phyloP scores from a whole-genome alignment of 768 basidiomycete species.

The Favolaschia claudopus region DNA sequence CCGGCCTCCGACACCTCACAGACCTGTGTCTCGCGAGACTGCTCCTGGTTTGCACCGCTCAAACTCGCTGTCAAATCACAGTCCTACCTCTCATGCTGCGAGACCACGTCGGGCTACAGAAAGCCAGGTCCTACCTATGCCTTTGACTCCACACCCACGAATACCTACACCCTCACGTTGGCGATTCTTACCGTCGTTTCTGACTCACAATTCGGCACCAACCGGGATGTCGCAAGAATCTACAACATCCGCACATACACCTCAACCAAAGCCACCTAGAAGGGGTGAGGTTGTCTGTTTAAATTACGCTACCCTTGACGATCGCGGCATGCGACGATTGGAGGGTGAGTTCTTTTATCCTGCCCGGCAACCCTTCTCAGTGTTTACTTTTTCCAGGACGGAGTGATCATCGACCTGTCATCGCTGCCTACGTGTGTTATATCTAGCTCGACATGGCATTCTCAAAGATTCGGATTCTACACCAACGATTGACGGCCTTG shows the following conservation, averaged over 20 bases:
- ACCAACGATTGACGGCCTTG: not conserved
- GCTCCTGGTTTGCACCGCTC: conserved; percentile 1
- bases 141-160: conserved; percentile 23
- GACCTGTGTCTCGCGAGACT: conserved; percentile 7
- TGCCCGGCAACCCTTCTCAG: not conserved
- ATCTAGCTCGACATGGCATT: conserved; percentile 54
- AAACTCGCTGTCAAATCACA: conserved; percentile 9
- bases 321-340: conserved; percentile 75
- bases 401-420: conserved; percentile 88
- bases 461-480: not conserved
- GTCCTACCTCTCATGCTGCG: not conserved
- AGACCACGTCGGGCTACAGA: conserved; percentile 19
- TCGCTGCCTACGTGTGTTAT: conserved; percentile 78
- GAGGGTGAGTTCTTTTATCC: conserved; percentile 40
- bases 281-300: conserved; percentile 80
- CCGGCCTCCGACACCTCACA: conserved; percentile 9
- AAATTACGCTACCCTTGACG: conserved; percentile 76
- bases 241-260: conserved; percentile 20
- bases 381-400: conserved; percentile 51
- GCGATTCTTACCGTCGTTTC: conserved; percentile 53
- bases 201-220: conserved; percentile 37
- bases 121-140: conserved; percentile 8
- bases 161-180: conserved; percentile 40
- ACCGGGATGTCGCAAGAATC: conserved; percentile 37
- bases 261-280: conserved; percentile 39